Evolutionary conservation across 495 filamentous ascomycete species (phyloP), one percentile per base, ranked within the genome.

Genomic region (Penicillium manginii): DNA sequence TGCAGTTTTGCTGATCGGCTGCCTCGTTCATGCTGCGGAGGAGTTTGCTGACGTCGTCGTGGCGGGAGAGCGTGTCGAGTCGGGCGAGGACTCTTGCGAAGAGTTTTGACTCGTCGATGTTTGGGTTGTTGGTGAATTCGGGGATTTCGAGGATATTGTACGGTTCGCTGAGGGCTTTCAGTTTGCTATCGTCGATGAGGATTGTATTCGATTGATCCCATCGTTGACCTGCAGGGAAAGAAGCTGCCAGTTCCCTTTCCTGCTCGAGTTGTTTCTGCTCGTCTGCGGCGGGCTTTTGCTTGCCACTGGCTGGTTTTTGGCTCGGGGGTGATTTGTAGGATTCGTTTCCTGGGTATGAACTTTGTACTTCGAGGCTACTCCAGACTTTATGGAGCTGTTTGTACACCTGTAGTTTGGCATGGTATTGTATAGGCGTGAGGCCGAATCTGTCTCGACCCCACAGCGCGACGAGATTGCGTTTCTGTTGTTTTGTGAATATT

Each of bases 181-280:
- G 74, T 11, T 66, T 67, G 49, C 84, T 88, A 71, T 98, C 96
- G 60, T 98, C 94, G 21, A 98, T 86, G 12, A 98, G 77, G 31
- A 98, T 75, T 0, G 94, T 98, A 69, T 97, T 93, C n/a, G 74
- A 78, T 72, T 96, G 93, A 59, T 81, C 76, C 90, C 91, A 98
- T 26, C 61, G 60, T 0, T 65, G 55, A 10, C 60, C 62, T 0
- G 19, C 17, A n/a, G 49, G 35, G 12, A 32, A 37, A 3, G 40
- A 43, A 17, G 40, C 17, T 43, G 21, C 18, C 46, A 49, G 35
- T 14, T 37, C 35, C 22, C 7, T 14, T 42, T 33, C n/a, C 4
- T 23, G 22, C 21, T 33, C 12, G 54, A 17, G 6, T 45, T 54
- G 42, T 23, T 60, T 37, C 4, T 55, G 12, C 50, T 48, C n/a